A percentile compares a stretch with the other conserved stretches of the same genome.
Evolutionary conservation across 2,329 filamentous ascomycete species (phyloP).

Genomic region (Rhinocladiella mackenziei): DNA sequence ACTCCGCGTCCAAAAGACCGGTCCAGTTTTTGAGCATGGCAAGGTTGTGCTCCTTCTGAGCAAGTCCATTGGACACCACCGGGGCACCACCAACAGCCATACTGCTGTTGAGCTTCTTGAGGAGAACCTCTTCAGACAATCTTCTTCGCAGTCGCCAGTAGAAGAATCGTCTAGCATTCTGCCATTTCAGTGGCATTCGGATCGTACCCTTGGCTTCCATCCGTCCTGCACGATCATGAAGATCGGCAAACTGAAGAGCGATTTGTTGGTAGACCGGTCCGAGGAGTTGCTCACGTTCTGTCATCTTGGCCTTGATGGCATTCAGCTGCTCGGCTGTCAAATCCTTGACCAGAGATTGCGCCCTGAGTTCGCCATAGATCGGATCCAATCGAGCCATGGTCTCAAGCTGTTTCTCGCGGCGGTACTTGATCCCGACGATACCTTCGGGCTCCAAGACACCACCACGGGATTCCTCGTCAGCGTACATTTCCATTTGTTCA

Average conservation of each 20-base stretch:
- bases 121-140: constrained; percentile 94
- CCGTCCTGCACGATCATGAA: constrained; percentile 92
- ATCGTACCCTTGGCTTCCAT: constrained; percentile 98
- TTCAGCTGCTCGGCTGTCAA: constrained; percentile 71
- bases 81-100: constrained; percentile 33
- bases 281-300: constrained; percentile 77
- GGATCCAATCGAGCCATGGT: constrained; percentile 94
- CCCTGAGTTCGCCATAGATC: constrained; percentile 77
- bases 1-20: constrained; percentile 61
- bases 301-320: constrained; percentile 78
- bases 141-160: constrained; percentile 98
- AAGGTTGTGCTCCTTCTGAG: constrained; percentile 63
- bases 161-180: constrained; percentile 91
- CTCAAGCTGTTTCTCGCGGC: constrained; percentile 92
- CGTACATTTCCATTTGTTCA: constrained; percentile 98
- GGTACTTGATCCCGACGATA: constrained; percentile 98
- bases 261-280: constrained; percentile 93
- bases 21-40: constrained; percentile 79
- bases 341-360: constrained; percentile 64
- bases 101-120: constrained; percentile 72
- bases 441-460: constrained; percentile 97
- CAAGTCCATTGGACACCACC: constrained; percentile 40
- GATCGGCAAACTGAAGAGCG: constrained; percentile 91
- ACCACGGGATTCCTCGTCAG: constrained; percentile 87
- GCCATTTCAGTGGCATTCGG: constrained; percentile 77